Evolutionary conservation across 1,284 basidiomycete genomes (phyloP), one percentile per base, ranked within the genome.

Genomic region (Porphyrellus sp.): DNA sequence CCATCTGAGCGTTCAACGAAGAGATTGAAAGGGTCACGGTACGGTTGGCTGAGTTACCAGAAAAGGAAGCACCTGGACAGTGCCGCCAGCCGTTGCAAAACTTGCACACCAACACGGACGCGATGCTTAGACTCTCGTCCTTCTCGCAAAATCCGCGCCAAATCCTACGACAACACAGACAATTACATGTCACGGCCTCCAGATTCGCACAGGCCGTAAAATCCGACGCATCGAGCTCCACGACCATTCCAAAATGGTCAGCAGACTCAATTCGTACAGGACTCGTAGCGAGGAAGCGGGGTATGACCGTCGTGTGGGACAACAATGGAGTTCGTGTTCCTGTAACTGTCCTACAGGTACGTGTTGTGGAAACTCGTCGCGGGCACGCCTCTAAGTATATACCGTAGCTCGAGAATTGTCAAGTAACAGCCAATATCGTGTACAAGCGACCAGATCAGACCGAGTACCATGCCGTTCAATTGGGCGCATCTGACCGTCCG

Each of bases 241-340:
- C 64, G 23, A 49, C 59, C 27, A 56, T 70, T 25, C 42, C 67
- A 31, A 85, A 84, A 78, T 98, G 95, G 95, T 86, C 86, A 20
- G 90, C 96, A 30, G 78, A 81, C 50, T 94, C 93, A 5, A 81
- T 90, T 59, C 82, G 97, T 55, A 95, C 93, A 1, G 97, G 97
- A n/a, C 78, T 98, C 55, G 89, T 99, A 67, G 95, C 93, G 21
- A 81, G 88, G 54, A 99, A 99, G 76, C 84, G 92, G 45, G 97
- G 97, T 41, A 99, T 99, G 96, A 91, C 92, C 7, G 83, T 85
- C 13, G 77, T 98, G 65, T 99, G 93, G 90, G 90, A 96, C 67
- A 82, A 90, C 65, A 86, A 91, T 55, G 97, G 97, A 31, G 83
- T 83, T 38, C 77, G 91, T 52, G 79, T 89, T 60, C 95, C 97